A percentile compares a stretch with the other conserved stretches of the same genome.
Evolutionary conservation across 164 flowering plant species (phyloP).

Genomic region (Aristolochia californica): DNA sequence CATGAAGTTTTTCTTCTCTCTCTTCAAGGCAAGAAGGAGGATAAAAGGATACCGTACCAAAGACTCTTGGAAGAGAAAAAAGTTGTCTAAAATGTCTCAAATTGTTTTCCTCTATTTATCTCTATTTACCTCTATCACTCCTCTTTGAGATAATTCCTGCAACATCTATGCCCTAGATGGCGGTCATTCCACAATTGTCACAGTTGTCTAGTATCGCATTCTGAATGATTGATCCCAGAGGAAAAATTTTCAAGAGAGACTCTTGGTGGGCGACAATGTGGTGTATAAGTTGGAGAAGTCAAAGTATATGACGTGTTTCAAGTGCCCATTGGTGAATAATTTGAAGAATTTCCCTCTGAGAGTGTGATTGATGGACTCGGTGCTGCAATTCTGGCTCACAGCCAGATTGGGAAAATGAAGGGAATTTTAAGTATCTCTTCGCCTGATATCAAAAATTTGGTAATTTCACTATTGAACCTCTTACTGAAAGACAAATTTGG

Average conservation of each 20-base stretch:
- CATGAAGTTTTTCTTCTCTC: too few species aligned
- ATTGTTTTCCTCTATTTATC: too few species aligned
- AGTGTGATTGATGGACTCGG: slow-evolving; percentile 13
- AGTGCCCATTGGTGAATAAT: neutral
- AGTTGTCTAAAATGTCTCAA: too few species aligned
- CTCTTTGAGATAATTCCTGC: slow-evolving; percentile 6
- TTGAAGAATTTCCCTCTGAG: slow-evolving; percentile 11
- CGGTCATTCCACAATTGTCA: slow-evolving; percentile 3
- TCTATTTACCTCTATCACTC: slow-evolving; percentile 2
- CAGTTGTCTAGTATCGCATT: slow-evolving; percentile 5
- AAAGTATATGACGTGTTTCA: slow-evolving; percentile 5
- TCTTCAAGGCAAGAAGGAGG: too few species aligned
- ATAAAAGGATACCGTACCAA: too few species aligned
- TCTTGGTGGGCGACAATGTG: slow-evolving; percentile 6
- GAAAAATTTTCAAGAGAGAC: slow-evolving; percentile 8
- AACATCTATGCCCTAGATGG: slow-evolving; percentile 5
- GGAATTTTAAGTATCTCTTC: slow-evolving; percentile 9
- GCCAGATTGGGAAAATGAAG: slow-evolving; percentile 9
- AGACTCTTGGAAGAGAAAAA: too few species aligned
- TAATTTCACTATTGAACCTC: slow-evolving; percentile 5
- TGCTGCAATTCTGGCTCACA: slow-evolving; percentile 8
- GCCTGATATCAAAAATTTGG: slow-evolving; percentile 8
- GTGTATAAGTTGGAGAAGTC: slow-evolving; percentile 13
- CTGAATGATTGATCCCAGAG: slow-evolving; percentile 10
- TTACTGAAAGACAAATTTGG: slow-evolving; percentile 1